phyloP scores from a whole-genome alignment of 1,284 basidiomycete genomes.

The Ceratobasidium theobromae region DNA sequence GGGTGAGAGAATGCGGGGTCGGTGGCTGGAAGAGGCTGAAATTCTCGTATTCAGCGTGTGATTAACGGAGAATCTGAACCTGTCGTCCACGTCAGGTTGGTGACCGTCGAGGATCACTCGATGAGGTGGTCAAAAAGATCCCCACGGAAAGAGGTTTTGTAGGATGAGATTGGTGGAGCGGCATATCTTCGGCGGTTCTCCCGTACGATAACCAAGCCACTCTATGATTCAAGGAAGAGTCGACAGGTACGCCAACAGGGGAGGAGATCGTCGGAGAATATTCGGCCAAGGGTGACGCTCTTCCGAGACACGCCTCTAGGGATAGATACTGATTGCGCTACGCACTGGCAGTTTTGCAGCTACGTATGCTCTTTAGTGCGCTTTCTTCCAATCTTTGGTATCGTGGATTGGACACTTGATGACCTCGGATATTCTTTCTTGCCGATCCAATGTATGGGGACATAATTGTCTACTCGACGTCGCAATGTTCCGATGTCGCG shows the following conservation, averaged over 20 bases:
- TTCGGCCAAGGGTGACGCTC: slow-evolving; percentile 6
- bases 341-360: slow-evolving; percentile 1
- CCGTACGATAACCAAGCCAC: background rate
- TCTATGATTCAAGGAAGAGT: background rate
- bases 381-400: background rate
- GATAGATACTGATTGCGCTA: too few species aligned
- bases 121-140: slow-evolving; percentile 9
- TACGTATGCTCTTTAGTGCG: background rate
- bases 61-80: slow-evolving; percentile 22
- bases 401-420: slow-evolving; percentile 20
- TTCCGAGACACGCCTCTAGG: background rate
- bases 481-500: background rate
- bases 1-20: background rate
- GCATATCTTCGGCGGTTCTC: background rate
- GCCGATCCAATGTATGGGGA: slow-evolving; percentile 8
- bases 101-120: slow-evolving; percentile 20
- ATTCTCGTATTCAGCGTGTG: background rate
- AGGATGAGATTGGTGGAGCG: slow-evolving; percentile 32
- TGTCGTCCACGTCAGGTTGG: slow-evolving; percentile 3
- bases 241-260: background rate
- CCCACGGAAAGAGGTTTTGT: slow-evolving; percentile 16
- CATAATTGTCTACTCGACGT: background rate
- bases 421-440: background rate
- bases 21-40: background rate
- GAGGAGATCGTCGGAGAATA: background rate